phyloP scores from a whole-genome alignment of 306 rosid species.

The Quercus variabilis region DNA sequence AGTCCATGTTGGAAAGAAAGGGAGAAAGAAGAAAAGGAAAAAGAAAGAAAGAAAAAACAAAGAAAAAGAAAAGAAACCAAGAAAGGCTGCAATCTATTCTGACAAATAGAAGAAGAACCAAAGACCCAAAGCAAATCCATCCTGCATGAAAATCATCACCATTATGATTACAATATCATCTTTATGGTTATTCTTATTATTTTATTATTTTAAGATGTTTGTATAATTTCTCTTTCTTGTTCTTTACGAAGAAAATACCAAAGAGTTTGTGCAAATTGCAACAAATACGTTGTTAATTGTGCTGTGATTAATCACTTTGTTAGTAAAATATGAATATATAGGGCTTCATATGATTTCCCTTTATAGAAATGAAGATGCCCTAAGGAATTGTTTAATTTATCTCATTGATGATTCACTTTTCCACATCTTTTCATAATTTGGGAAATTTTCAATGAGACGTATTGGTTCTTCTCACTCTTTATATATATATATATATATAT shows the following conservation, averaged over 20 bases:
- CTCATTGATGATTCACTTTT: constrained; percentile 26
- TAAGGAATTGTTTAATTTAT: constrained; percentile 11
- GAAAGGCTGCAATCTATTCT: constrained; percentile 63
- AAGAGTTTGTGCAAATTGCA: constrained; percentile 61
- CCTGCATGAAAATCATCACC: constrained; percentile 79
- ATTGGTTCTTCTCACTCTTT: constrained; percentile 33
- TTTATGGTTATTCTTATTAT: constrained; percentile 44
- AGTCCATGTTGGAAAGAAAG: constrained; percentile 53
- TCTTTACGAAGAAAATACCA: constrained; percentile 43
- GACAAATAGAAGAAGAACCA: constrained; percentile 43
- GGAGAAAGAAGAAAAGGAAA: constrained; percentile 34
- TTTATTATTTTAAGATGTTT: constrained; percentile 55
- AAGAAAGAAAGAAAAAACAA: not conserved
- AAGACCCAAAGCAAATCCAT: constrained; percentile 44
- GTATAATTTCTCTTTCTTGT: constrained; percentile 41
- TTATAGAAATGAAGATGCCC: constrained; percentile 31
- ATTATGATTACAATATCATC: constrained; percentile 44
- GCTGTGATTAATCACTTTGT: constrained; percentile 30
- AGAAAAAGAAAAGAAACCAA: constrained; percentile 12
- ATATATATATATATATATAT: not conserved
- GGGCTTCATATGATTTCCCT: constrained; percentile 19
- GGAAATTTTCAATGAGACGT: constrained; percentile 16
- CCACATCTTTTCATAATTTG: constrained; percentile 28
- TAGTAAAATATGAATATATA: constrained; percentile 19
- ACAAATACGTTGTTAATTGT: constrained; percentile 38